Conservation (phyloP, 2,329 filamentous ascomycete genomes). For the Botrytis deweyae region DNA sequence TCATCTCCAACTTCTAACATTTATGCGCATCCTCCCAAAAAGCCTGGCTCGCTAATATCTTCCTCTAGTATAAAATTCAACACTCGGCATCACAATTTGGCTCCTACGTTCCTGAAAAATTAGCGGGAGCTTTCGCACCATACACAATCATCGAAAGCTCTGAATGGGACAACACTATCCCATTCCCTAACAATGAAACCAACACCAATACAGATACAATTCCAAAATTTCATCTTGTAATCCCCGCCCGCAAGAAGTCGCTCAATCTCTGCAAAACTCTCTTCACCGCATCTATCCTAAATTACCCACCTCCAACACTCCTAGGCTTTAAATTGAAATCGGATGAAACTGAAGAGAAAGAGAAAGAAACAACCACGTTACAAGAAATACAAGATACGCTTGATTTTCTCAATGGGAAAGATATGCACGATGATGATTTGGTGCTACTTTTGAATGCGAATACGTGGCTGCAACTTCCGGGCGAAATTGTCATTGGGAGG, state of each 20-base stretch:
- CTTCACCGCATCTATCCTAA: constrained; percentile 56
- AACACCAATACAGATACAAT: constrained; percentile 23
- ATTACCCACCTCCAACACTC: constrained; percentile 57
- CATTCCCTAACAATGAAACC: constrained; percentile 12
- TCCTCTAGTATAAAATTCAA: constrained; percentile 25
- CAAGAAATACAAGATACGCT: constrained; percentile 25
- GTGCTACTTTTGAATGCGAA: constrained; percentile 54
- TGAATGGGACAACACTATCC: constrained; percentile 25
- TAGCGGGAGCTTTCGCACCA: constrained; percentile 24
- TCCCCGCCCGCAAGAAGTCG: constrained; percentile 48
- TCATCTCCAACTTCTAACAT: background rate
- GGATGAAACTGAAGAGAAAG: constrained; percentile 1
- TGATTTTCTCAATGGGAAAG: constrained; percentile 48
- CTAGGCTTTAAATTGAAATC: constrained; percentile 43
- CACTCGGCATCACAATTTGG: constrained; percentile 23
- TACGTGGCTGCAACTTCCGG: constrained; percentile 57
- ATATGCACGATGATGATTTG: constrained; percentile 53
- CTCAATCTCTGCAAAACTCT: constrained; percentile 55
- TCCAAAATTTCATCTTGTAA: constrained; percentile 53
- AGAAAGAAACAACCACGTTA: constrained; percentile 9
- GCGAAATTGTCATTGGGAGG: constrained; percentile 54
- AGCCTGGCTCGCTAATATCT: background rate
- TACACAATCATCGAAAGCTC: constrained; percentile 17
- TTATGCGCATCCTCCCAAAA: background rate
- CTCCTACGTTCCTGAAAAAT: constrained; percentile 24